phyloP scores from a whole-genome alignment of 2,329 filamentous ascomycete genomes.

The Fusarium bulbicola region DNA sequence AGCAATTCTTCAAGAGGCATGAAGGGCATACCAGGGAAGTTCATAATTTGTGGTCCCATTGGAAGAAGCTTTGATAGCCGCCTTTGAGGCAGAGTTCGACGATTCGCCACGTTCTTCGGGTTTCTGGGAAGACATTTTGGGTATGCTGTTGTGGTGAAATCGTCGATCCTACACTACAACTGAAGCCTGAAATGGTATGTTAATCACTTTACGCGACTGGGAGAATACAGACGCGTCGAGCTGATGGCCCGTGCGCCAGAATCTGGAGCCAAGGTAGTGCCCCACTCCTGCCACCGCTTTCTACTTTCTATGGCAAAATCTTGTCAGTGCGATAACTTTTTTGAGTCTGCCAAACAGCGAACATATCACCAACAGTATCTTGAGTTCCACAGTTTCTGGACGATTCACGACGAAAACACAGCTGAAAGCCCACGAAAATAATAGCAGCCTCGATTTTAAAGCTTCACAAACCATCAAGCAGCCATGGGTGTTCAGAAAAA shows the following conservation, averaged over 20 bases:
- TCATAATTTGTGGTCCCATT: slow-evolving; percentile 71
- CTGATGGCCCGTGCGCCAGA: slow-evolving; percentile 42
- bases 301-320: slow-evolving; percentile 42
- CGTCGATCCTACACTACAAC: slow-evolving; percentile 23
- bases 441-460: not conserved
- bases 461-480: not conserved
- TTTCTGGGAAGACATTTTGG: slow-evolving; percentile 59
- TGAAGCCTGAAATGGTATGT: slow-evolving; percentile 30
- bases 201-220: slow-evolving; percentile 51
- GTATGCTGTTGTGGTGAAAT: slow-evolving; percentile 13
- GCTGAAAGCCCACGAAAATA: not conserved
- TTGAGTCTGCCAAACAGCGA: slow-evolving; percentile 26
- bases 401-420: not conserved
- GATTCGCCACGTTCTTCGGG: slow-evolving; percentile 67
- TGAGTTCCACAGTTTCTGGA: not conserved
- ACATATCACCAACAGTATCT: slow-evolving; percentile 20
- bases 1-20: slow-evolving; percentile 13
- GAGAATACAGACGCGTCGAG: slow-evolving; percentile 47
- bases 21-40: slow-evolving; percentile 73
- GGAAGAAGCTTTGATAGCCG: slow-evolving; percentile 59
- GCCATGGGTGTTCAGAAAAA: slow-evolving; percentile 88
- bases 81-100: slow-evolving; percentile 67
- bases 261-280: not conserved
- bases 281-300: slow-evolving; percentile 43
- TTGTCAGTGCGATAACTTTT: slow-evolving; percentile 38